phyloP scores from a whole-genome alignment of 805 yeast genomes.

The Starmerella ratchasimensis region DNA sequence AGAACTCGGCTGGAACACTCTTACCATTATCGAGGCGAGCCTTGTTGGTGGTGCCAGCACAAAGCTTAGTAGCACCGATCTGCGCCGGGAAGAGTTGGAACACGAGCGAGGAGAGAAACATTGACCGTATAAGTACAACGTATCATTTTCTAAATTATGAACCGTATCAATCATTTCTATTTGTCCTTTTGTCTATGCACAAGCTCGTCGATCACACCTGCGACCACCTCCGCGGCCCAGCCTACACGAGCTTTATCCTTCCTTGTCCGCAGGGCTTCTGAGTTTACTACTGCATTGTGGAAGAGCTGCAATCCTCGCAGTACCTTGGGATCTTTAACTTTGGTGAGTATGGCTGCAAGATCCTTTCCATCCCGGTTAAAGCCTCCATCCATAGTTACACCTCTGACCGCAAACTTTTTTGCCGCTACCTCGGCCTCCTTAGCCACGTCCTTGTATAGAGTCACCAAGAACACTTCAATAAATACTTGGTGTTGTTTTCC shows the following conservation, averaged over 20 bases:
- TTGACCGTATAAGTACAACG: neutral
- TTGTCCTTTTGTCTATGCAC: constrained; percentile 3
- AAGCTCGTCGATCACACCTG: constrained; percentile 14
- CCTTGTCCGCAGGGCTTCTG: constrained; percentile 34
- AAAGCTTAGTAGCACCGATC: constrained; percentile 74
- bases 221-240: constrained; percentile 39
- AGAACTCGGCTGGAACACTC: constrained; percentile 38
- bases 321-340: constrained; percentile 44
- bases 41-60: constrained; percentile 33
- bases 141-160: neutral
- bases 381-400: neutral
- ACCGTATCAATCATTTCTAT: neutral
- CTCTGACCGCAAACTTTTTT: neutral
- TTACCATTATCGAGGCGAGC: constrained; percentile 49
- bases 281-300: constrained; percentile 34
- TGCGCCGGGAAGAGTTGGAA: constrained; percentile 36
- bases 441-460: constrained; percentile 48
- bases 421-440: constrained; percentile 25
- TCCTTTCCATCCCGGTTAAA: constrained; percentile 34
- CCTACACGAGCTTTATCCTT: constrained; percentile 43
- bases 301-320: constrained; percentile 58
- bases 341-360: constrained; percentile 37
- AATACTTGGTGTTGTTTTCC: constrained; percentile 48
- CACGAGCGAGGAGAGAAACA: neutral
- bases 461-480: constrained; percentile 57